Evolutionary conservation across 1,284 basidiomycete species (phyloP).

Genomic region (Naganishia albida): DNA sequence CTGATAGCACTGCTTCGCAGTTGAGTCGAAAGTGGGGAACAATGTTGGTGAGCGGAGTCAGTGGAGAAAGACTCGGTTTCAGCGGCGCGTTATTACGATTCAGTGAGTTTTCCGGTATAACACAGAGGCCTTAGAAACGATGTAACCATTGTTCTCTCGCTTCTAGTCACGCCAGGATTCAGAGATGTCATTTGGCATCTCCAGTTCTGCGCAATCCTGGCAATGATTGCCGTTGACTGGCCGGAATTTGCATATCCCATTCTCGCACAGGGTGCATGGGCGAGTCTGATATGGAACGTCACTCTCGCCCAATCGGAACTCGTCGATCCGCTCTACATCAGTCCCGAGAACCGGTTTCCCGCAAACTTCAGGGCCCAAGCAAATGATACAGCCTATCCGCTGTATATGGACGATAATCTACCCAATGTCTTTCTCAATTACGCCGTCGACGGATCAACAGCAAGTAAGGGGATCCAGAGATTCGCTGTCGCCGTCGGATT

Average conservation of each 20-base stretch:
- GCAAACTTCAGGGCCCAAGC: conserved; percentile 70
- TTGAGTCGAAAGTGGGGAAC: conserved; percentile 66
- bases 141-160: background rate
- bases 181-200: conserved; percentile 90
- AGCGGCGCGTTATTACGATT: conserved; percentile 86
- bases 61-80: conserved; percentile 80
- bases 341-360: conserved; percentile 56
- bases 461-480: conserved; percentile 65
- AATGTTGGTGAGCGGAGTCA: conserved; percentile 86
- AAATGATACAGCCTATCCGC: conserved; percentile 66
- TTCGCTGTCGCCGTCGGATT: conserved; percentile 80
- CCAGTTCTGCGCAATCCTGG: conserved; percentile 71
- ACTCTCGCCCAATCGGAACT: conserved; percentile 65
- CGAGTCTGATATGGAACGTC: conserved; percentile 79
- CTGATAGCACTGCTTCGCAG: conserved; percentile 5
- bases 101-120: conserved; percentile 64
- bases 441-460: conserved; percentile 58
- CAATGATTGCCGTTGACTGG: conserved; percentile 93
- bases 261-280: conserved; percentile 81
- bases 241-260: conserved; percentile 87
- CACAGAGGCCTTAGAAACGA: conserved; percentile 17
- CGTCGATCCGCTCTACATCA: conserved; percentile 55
- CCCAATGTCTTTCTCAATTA: conserved; percentile 74
- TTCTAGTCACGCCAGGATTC: conserved; percentile 81
- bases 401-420: conserved; percentile 70